Evolutionary conservation across 2,329 filamentous ascomycete genomes (phyloP).

Genomic region (Diaporthe citri): DNA sequence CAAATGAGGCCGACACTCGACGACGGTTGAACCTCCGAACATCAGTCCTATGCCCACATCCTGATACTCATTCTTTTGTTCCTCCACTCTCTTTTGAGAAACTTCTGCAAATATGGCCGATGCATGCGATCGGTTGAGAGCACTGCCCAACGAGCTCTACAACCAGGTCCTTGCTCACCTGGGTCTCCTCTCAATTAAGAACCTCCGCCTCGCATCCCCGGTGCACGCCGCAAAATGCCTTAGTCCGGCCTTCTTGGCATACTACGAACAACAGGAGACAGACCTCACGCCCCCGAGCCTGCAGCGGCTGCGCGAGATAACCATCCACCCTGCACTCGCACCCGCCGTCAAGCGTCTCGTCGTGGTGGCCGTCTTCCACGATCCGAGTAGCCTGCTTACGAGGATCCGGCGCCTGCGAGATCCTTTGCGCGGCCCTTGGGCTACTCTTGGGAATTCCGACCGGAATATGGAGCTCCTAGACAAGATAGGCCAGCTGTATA

Average conservation of each 20-base stretch:
- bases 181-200: neutral
- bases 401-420: conserved; percentile 2
- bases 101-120: neutral
- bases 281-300: conserved; percentile 12
- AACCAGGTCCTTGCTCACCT: neutral
- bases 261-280: conserved; percentile 11
- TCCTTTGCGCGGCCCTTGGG: neutral
- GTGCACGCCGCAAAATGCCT: conserved; percentile 11
- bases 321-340: neutral
- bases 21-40: neutral
- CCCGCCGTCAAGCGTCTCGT: conserved; percentile 15
- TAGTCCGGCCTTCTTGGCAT: conserved; percentile 14
- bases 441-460: no score
- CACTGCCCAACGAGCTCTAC: conserved; percentile 26
- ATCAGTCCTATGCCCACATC: neutral
- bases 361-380: conserved; percentile 24
- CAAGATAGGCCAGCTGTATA: neutral
- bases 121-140: neutral
- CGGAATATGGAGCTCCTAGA: neutral
- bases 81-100: neutral
- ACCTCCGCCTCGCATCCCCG: conserved; percentile 12
- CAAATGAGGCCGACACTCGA: neutral
- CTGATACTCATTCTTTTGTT: no score
- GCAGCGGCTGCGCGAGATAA: neutral
- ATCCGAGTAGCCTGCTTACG: neutral